Evolutionary conservation across 2,329 filamentous ascomycete species (phyloP), one percentile per base, ranked within the genome.

Genomic region (Calcarisporium arbuscula): DNA sequence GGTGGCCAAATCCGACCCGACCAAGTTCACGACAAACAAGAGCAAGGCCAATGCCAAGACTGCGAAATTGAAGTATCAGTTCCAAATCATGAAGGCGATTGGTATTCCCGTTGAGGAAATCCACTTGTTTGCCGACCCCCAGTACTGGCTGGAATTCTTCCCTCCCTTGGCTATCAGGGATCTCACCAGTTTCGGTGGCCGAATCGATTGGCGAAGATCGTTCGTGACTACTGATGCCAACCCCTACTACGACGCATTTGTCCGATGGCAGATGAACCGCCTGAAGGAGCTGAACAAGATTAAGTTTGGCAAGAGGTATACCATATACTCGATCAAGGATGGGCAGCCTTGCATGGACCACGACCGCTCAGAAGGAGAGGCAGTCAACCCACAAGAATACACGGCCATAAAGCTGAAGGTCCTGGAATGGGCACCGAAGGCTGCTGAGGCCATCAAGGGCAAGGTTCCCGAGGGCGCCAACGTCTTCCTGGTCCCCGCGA

Each of bases 171-270:
- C 61, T 8, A 77, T 82, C 54, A 69, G 75, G 40, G 87, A 98
- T 57, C 70, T 95, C 48, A 85, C 80, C 49, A 82, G 82, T 57
- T 78, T 96, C 44, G 90, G 90, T 40, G 82, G 82, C 32, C 74
- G 89, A 49, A 84, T 96, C 51, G 92, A 96, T 58, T 98, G 90
- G 90, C 76, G 90, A 53, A 74, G 92, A 57, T 82, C 84, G 23
- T 86, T 98, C 46, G 83, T 96, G 45, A 98, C 92, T 6, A 98
- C 92, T 3, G 88, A 95, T 50, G 88, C 87, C 22, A 98, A 98
- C 62, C 88, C 87, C 5, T 96, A 92, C 67, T 98, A 94, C 57
- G 90, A 98, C 57, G 77, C 86, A 5, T 98, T 98, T 53, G 82
- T 96, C 26, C 71, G 85, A 52, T 98, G 92, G 92, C 92, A 96